These are phyloP conservation scores for Phytopythium delawarense DNA, from an alignment of 352 stramenopile genomes.

Conservation along the genomic window DNA sequence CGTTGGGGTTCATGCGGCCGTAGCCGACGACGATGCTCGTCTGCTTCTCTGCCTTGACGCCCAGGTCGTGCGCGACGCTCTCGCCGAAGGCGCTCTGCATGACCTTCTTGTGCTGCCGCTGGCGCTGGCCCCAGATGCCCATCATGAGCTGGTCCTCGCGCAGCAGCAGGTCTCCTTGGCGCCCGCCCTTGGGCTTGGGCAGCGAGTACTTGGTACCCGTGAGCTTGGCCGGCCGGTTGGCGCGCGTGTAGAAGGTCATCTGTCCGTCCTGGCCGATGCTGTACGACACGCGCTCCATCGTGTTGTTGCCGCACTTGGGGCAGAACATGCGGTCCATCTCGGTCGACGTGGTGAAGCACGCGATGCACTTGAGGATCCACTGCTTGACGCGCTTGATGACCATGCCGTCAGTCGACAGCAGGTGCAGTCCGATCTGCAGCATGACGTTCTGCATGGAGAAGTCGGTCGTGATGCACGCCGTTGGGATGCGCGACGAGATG, in stretches of 20 bases:
- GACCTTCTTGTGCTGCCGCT: slow-evolving; percentile 90
- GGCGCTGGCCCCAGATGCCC: slow-evolving; percentile 94
- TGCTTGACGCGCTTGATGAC: slow-evolving; percentile 87
- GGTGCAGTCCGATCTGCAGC: slow-evolving; percentile 84
- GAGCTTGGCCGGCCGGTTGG: slow-evolving; percentile 86
- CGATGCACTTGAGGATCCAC: slow-evolving; percentile 97
- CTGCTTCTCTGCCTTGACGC: slow-evolving; percentile 90
- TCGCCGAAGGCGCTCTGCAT: slow-evolving; percentile 94
- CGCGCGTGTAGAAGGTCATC: slow-evolving; percentile 82
- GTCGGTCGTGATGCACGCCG: slow-evolving; percentile 86
- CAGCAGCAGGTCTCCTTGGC: slow-evolving; percentile 94
- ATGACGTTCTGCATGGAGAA: slow-evolving; percentile 90
- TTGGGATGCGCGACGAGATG: slow-evolving; percentile 42
- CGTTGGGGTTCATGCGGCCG: slow-evolving; percentile 95
- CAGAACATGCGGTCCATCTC: slow-evolving; percentile 96
- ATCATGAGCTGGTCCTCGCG: slow-evolving; percentile 96
- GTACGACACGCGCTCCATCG: slow-evolving; percentile 93
- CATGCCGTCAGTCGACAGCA: slow-evolving; percentile 81
- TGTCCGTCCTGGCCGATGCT: slow-evolving; percentile 92
- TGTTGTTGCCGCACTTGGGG: slow-evolving; percentile 94
- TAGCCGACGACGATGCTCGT: slow-evolving; percentile 91
- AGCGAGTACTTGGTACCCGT: slow-evolving; percentile 97
- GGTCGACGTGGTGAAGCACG: slow-evolving; percentile 94
- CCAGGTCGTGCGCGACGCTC: slow-evolving; percentile 92
- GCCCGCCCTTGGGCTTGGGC: slow-evolving; percentile 91